Conservation (phyloP, 2,329 filamentous ascomycete species). For the Zymoseptoria passerinii region DNA sequence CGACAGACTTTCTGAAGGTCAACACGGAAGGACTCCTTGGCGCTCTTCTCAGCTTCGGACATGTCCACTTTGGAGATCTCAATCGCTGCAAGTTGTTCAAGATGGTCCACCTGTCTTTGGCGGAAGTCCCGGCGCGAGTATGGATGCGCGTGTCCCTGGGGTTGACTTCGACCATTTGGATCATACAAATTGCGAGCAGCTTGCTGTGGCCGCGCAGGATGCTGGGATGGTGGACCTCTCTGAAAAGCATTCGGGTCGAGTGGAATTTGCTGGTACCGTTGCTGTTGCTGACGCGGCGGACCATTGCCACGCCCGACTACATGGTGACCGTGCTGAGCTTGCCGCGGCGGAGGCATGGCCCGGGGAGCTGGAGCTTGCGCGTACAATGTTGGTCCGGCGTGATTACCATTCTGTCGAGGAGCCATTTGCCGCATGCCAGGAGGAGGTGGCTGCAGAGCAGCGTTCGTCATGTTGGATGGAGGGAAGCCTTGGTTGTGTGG, state of each 20-base stretch:
- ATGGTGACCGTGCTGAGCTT: background rate
- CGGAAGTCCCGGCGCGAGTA: conserved; percentile 10
- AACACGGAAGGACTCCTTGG: conserved; percentile 63
- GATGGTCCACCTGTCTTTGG: conserved; percentile 33
- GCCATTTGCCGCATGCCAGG: background rate
- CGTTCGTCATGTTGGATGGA: background rate
- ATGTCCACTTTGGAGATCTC: conserved; percentile 57
- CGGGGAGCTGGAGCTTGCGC: background rate
- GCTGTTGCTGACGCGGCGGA: conserved; percentile 14
- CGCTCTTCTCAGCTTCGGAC: conserved; percentile 50
- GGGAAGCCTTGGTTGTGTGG: conserved; percentile 8
- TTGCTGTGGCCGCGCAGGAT: conserved; percentile 10
- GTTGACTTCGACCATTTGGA: conserved; percentile 14
- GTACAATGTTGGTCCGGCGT: background rate
- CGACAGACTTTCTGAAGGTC: conserved; percentile 58
- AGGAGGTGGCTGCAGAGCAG: background rate
- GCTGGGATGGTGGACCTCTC: conserved; percentile 18
- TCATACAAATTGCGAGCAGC: conserved; percentile 22
- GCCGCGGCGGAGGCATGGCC: background rate
- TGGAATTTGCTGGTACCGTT: conserved; percentile 18
- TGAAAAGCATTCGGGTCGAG: conserved; percentile 27
- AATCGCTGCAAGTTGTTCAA: conserved; percentile 35
- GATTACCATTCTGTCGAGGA: background rate
- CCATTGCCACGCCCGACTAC: conserved; percentile 7
- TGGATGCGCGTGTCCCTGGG: conserved; percentile 1